phyloP scores from a whole-genome alignment of 345 rosid species.

The Gossypium ekmanianum region DNA sequence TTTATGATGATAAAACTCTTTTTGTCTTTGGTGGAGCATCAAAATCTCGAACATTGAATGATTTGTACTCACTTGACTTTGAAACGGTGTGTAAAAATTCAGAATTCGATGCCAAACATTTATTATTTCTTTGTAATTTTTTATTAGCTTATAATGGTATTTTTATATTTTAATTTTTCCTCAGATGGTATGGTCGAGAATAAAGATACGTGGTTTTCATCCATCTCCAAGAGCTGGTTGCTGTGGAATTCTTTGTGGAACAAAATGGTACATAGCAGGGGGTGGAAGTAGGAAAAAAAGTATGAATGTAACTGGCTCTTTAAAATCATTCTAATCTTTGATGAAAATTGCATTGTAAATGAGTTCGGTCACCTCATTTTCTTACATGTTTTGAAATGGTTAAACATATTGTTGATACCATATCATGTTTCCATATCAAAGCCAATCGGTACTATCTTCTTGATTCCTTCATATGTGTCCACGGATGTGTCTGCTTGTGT shows the following conservation, averaged over 20 bases:
- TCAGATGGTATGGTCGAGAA: conserved; percentile 96
- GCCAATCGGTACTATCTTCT: background rate
- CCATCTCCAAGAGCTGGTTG: conserved; percentile 93
- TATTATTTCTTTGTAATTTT: conserved; percentile 8
- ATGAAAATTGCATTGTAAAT: background rate
- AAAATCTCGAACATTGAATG: conserved; percentile 77
- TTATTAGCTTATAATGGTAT: conserved; percentile 1
- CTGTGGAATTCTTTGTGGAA: conserved; percentile 86
- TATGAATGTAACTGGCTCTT: conserved; percentile 30
- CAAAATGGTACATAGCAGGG: conserved; percentile 93
- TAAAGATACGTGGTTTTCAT: conserved; percentile 87
- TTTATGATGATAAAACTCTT: conserved; percentile 75
- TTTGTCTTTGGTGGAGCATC: conserved; percentile 83
- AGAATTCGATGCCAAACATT: background rate
- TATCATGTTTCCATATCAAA: background rate
- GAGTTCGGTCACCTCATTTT: background rate
- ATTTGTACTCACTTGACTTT: conserved; percentile 92
- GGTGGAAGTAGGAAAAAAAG: conserved; percentile 97
- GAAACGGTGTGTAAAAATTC: conserved; percentile 57
- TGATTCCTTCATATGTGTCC: background rate
- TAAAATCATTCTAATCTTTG: background rate
- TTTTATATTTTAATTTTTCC: conserved; percentile 2
- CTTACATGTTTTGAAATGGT: background rate
- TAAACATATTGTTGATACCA: background rate
- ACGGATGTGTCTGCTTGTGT: too few species aligned